A percentile compares a stretch with the other conserved stretches of the same genome.
phyloP scores from a whole-genome alignment of 129 eudicot genomes.

The Helianthus tuberosus region DNA sequence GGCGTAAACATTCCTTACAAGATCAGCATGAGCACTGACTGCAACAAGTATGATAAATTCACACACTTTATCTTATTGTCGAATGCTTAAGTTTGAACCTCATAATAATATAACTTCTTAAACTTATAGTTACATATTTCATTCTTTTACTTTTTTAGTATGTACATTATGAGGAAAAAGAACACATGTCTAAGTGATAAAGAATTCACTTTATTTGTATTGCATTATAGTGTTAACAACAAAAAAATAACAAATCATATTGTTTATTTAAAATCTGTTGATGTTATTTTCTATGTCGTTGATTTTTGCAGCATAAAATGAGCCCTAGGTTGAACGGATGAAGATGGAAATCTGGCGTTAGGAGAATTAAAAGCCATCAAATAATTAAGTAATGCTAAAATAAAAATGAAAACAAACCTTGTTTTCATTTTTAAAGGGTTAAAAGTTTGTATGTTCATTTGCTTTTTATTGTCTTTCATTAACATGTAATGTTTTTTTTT shows the following conservation, averaged over 20 bases:
- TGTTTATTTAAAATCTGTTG: neutral
- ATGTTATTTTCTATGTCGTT: neutral
- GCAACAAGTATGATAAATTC: constrained; percentile 34
- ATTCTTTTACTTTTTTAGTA: too few relatives aligned
- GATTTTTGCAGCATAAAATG: neutral
- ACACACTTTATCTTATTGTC: neutral
- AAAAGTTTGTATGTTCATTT: neutral
- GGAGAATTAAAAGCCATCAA: neutral
- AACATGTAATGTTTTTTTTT: too few relatives aligned
- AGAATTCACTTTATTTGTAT: too few relatives aligned
- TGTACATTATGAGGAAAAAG: too few relatives aligned
- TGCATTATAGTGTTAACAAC: too few relatives aligned
- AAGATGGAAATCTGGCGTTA: neutral
- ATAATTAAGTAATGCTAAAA: neutral
- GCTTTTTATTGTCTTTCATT: neutral
- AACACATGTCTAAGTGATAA: too few relatives aligned
- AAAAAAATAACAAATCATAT: too few relatives aligned
- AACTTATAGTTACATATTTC: too few relatives aligned
- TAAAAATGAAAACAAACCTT: neutral
- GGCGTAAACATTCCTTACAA: constrained; percentile 40
- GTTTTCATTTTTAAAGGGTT: neutral
- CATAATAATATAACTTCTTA: too few relatives aligned
- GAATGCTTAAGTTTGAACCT: neutral
- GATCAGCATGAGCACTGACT: constrained; percentile 43
- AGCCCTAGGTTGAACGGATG: neutral